phyloP scores from a whole-genome alignment of 163 green algal genomes.

The Picocystis sp. region DNA sequence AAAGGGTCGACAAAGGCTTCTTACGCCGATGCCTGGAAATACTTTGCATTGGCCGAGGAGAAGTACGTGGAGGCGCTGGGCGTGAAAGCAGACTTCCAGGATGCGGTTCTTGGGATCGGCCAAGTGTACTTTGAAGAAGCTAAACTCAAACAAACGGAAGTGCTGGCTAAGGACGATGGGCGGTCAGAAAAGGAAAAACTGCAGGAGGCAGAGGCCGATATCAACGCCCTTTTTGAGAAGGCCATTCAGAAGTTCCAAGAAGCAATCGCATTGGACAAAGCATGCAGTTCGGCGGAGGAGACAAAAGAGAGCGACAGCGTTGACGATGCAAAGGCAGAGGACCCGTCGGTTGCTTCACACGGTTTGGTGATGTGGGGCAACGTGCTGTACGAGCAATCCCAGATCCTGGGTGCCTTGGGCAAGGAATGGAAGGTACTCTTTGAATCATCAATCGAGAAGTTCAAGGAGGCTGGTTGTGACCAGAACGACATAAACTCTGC shows the following conservation, averaged over 20 bases:
- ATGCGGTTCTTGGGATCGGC: slow-evolving; percentile 35
- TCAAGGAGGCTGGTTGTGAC: slow-evolving; percentile 37
- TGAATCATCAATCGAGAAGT: slow-evolving; percentile 41
- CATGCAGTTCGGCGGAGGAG: not conserved
- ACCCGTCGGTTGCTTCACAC: slow-evolving; percentile 9
- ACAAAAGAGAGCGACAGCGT: not conserved
- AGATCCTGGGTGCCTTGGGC: slow-evolving; percentile 37
- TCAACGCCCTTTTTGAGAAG: no score
- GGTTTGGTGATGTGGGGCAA: slow-evolving; percentile 50
- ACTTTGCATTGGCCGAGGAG: slow-evolving; percentile 19
- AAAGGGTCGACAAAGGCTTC: slow-evolving; percentile 4
- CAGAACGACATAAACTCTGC: slow-evolving; percentile 41
- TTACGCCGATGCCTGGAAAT: slow-evolving; percentile 1
- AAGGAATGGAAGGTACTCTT: slow-evolving; percentile 36
- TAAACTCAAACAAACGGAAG: slow-evolving; percentile 37
- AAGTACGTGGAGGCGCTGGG: slow-evolving; percentile 37
- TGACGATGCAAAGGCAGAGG: not conserved
- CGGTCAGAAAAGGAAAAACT: slow-evolving; percentile 29
- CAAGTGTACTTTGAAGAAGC: slow-evolving; percentile 53
- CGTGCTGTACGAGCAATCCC: slow-evolving; percentile 61
- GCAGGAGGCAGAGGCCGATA: slow-evolving; percentile 16
- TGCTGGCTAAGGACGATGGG: slow-evolving; percentile 11
- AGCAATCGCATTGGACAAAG: not conserved
- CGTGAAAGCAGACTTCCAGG: slow-evolving; percentile 50
- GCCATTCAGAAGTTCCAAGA: no score